Conservation (phyloP, 2,329 filamentous ascomycete genomes). For the Rosellinia necatrix region DNA sequence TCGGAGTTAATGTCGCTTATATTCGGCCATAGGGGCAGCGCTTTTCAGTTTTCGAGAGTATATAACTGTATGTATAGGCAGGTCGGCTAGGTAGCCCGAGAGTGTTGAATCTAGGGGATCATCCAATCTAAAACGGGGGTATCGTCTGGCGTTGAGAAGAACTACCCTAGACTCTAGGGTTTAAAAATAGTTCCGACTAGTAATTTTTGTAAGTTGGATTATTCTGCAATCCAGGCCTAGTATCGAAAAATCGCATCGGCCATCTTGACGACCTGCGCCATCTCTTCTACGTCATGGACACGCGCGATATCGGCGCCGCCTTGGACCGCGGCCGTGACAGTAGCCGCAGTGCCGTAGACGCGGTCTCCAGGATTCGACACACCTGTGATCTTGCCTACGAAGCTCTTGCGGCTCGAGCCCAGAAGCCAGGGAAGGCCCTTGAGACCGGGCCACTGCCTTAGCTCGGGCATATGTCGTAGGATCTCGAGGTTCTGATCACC, state of each 20-base stretch:
- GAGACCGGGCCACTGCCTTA: slow-evolving; percentile 68
- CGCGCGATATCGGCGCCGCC: slow-evolving; percentile 90
- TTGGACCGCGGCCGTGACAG: slow-evolving; percentile 81
- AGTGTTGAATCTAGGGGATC: no score
- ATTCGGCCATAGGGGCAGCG: no score
- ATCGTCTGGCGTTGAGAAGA: no score
- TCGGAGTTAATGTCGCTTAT: no score
- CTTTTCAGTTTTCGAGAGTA: no score
- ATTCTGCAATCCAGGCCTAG: slow-evolving; percentile 19
- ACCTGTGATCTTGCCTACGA: slow-evolving; percentile 82
- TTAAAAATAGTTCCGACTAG: not conserved
- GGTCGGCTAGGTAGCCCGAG: no score
- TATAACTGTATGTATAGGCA: no score
- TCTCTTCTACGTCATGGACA: slow-evolving; percentile 88
- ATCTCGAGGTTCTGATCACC: slow-evolving; percentile 80
- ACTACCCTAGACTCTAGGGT: not conserved
- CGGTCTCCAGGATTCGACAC: slow-evolving; percentile 72
- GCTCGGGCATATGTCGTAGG: slow-evolving; percentile 66
- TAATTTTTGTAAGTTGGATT: no score
- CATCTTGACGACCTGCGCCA: slow-evolving; percentile 83
- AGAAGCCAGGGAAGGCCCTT: slow-evolving; percentile 83
- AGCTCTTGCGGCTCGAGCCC: slow-evolving; percentile 86
- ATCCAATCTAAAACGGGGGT: no score
- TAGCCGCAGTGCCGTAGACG: slow-evolving; percentile 84
- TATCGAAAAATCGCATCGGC: slow-evolving; percentile 88